Evolutionary conservation across 805 yeast species (phyloP), one percentile per base, ranked within the genome.

Genomic region (Candida boleticola): DNA sequence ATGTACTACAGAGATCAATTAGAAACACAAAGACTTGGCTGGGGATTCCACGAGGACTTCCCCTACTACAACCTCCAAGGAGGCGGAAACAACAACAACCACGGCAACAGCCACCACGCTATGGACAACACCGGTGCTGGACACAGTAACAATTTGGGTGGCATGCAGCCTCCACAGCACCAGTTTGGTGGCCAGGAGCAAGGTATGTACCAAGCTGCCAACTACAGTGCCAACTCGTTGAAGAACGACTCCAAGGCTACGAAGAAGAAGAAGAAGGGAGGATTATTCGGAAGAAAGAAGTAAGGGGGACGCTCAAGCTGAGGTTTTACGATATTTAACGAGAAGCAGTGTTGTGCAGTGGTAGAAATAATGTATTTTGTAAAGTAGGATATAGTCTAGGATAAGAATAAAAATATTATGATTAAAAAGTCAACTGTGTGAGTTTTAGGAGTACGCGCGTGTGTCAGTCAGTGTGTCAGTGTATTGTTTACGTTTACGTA

Each of bases 41-140:
- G 95, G 84, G 80, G 85, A 41, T 87, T 88, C 80, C 97, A 69
- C 76, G 85, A 50, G 70, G 85, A 79, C 63, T 89, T 85, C 77
- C 84, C 80, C 27, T 66, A 68, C 59, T 77, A 71, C 50, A 66
- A 71, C 39, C 61, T 65, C 40, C 45, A 42, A 31, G 44, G 50
- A 21, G 42, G 43, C 22, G 66, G 66, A 46, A 67, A 70, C 19
- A 62, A 67, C 46, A 64, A 61, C 38, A 43, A 35, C 46, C 51
- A 32, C 49, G 49, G 54, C 32, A 57, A 51, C 45, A 63, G 66
- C 17, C 62, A 57, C 55, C 64, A 55, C 29, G 51, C 33, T 29
- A 23, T 7, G 10, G 27, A 23, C 10, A 11, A 11, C 27, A 11
- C 11, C 10, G 48, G 41, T 32, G 37, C 35, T 57, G 60, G 54